These are phyloP conservation scores for Gnaphalium uliginosum DNA, from an alignment of 129 eudicot genomes.

Conservation along the genomic window DNA sequence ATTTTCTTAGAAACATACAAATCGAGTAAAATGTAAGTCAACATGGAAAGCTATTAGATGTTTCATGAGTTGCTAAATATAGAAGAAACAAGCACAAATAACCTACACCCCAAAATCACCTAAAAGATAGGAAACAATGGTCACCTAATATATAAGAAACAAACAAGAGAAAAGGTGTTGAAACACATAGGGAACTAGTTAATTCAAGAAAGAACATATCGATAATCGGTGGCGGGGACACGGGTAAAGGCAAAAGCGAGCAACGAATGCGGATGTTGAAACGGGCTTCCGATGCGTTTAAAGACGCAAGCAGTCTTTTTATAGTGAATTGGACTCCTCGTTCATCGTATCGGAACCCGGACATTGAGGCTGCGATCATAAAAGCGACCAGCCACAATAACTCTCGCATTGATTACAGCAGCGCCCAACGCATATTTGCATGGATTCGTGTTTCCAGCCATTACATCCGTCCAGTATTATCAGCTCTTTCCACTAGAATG, in stretches of 20 bases:
- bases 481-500: constrained; percentile 50
- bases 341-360: constrained; percentile 59
- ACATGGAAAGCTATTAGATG: background rate
- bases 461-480: constrained; percentile 44
- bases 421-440: constrained; percentile 52
- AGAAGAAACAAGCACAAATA: constrained; percentile 22
- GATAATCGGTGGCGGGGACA: constrained; percentile 28
- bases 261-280: constrained; percentile 54
- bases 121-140: constrained; percentile 16
- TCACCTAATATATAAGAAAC: background rate
- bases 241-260: constrained; percentile 3
- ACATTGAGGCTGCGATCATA: constrained; percentile 62
- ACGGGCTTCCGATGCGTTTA: constrained; percentile 55
- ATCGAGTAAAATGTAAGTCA: constrained; percentile 12
- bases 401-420: constrained; percentile 44
- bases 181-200: constrained; percentile 16
- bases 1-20: background rate
- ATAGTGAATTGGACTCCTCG: constrained; percentile 45
- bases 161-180: constrained; percentile 1
- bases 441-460: constrained; percentile 57
- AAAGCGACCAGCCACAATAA: constrained; percentile 74
- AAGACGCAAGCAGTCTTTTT: constrained; percentile 64
- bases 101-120: constrained; percentile 30
- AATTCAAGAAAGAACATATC: background rate
- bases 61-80: constrained; percentile 15